Base-by-base conservation (phyloP, 345 rosid species). In the Acer yangbiense region DNA sequence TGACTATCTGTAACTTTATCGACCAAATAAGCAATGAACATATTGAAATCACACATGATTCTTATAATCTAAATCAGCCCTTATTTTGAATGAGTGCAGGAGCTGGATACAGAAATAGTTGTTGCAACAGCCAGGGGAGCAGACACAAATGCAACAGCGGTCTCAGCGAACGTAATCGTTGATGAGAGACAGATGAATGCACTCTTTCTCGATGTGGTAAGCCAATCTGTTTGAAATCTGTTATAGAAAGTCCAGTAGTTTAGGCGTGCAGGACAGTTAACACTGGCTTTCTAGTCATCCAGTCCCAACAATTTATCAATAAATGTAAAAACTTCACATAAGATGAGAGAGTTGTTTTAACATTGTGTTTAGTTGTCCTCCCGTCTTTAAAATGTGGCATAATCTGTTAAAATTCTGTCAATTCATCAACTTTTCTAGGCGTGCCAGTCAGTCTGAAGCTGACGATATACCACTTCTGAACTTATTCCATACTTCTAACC, bases 131-230 rank as follows among this genome's bases (percentile, higher is more conserved):
- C 98, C 27, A 90, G 95, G 76, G 90, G 88, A 44, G 43, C 89
- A 55, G 85, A 72, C 46, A 89, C 93, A 77, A 82, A 82, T 84
- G 88, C 90, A 69, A 88, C 97, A 55, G 95, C 98, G 79, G 89
- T 96, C 75, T 88, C 99, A 79, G 99, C 98, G 68, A 96, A 94
- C 79, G 68, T 94, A 71, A 63, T 94, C 44, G 88, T 94, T 69
- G 99, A 96, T 77, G 97, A 94, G 81, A 91, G 97, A 79, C 99
- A 92, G 89, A 92, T 96, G 98, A 96, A 96, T 86, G 95, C 98
- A 44, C 97, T 92, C 83, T 96, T 96, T 80, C 93, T 96, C 9
- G 97, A 94, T 82, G 91, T 92, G 90, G 99, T 96, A 87, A 89
- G 87, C 50, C 74, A 50, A 64, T 72, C 63, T 65, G 23, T 74